These are phyloP conservation scores for Rubroshorea leprosula DNA, from an alignment of 345 rosid species.

Conservation along the genomic window DNA sequence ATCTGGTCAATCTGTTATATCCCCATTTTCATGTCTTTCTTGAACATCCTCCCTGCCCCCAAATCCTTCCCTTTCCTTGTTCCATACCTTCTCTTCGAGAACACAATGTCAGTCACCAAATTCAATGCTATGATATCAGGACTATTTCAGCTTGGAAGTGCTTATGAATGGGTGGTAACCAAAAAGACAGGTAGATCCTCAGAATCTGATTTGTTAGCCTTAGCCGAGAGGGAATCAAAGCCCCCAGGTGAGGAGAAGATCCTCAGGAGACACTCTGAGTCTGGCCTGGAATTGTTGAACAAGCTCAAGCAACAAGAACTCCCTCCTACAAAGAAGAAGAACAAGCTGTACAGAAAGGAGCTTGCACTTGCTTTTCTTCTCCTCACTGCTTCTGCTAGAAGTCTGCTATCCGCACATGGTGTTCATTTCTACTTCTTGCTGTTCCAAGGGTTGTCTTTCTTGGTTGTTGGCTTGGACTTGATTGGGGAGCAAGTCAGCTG, in stretches of 20 bases:
- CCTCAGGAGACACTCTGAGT: constrained; percentile 59
- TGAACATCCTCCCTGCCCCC: constrained; percentile 79
- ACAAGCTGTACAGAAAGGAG: constrained; percentile 70
- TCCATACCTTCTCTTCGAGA: constrained; percentile 82
- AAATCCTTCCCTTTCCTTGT: constrained; percentile 87
- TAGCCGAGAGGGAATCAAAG: constrained; percentile 66
- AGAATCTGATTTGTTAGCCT: constrained; percentile 66
- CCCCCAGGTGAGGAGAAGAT: constrained; percentile 46
- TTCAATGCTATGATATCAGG: constrained; percentile 96
- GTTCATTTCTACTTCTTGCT: constrained; percentile 89
- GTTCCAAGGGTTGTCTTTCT: constrained; percentile 81
- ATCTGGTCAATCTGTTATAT: constrained; percentile 81
- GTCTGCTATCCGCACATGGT: constrained; percentile 78
- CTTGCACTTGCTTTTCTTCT: constrained; percentile 76
- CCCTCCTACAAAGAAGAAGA: constrained; percentile 40
- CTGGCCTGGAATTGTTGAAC: constrained; percentile 55
- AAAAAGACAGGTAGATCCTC: constrained; percentile 88
- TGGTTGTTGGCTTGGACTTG: constrained; percentile 83
- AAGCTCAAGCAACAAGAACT: constrained; percentile 52
- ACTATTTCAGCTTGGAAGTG: constrained; percentile 80
- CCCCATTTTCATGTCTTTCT: constrained; percentile 72
- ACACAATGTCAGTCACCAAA: constrained; percentile 91
- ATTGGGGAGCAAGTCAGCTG: constrained; percentile 83
- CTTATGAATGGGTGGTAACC: constrained; percentile 88
- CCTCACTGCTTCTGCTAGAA: constrained; percentile 76